Conservation (phyloP, 2,329 filamentous ascomycete genomes). For the Coniella vitis region DNA sequence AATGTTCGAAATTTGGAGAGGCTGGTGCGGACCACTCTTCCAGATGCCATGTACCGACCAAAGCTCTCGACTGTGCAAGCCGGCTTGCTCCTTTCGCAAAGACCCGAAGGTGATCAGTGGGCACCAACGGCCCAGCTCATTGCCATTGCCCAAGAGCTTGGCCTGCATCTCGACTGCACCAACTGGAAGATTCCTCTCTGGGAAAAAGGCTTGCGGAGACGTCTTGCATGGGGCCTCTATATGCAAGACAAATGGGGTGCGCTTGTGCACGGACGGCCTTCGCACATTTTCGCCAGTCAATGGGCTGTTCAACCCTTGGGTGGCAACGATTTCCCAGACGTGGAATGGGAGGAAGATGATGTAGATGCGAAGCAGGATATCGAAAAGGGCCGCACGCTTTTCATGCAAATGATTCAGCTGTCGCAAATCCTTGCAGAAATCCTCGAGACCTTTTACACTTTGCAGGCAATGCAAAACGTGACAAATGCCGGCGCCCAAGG, state of each 20-base stretch:
- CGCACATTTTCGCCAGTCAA: constrained; percentile 61
- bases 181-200: constrained; percentile 56
- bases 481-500: constrained; percentile 60
- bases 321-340: constrained; percentile 65
- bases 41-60: constrained; percentile 42
- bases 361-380: constrained; percentile 57
- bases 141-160: constrained; percentile 51
- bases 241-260: constrained; percentile 74
- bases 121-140: constrained; percentile 47
- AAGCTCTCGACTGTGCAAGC: constrained; percentile 50
- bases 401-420: constrained; percentile 68
- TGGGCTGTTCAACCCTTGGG: constrained; percentile 70
- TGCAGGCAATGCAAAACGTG: constrained; percentile 66
- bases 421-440: constrained; percentile 73
- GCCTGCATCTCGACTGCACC: constrained; percentile 54
- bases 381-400: constrained; percentile 62
- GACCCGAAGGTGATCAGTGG: constrained; percentile 39
- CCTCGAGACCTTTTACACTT: constrained; percentile 75
- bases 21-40: constrained; percentile 34
- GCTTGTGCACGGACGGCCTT: constrained; percentile 76
- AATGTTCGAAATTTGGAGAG: constrained; percentile 29
- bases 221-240: constrained; percentile 57
- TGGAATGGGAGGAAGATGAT: constrained; percentile 57
- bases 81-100: constrained; percentile 46
- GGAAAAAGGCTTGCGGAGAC: constrained; percentile 55